Conservation (phyloP, 164 flowering plant species). For the Stephania yunnanensis region DNA sequence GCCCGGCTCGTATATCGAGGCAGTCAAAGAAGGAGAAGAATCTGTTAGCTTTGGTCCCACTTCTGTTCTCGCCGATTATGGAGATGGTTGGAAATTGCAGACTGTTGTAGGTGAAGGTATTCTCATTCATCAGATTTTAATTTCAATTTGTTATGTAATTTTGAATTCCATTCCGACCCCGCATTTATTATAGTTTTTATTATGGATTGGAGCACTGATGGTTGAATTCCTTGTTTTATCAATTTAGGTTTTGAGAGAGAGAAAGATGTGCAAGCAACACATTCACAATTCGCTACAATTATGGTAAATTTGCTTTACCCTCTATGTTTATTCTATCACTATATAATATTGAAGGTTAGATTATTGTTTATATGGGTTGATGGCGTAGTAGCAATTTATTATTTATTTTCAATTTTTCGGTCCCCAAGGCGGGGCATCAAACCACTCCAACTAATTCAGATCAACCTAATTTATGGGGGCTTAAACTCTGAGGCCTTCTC, state of each 20-base stretch:
- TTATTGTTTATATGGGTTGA: no score
- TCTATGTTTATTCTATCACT: no score
- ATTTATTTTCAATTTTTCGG: no score
- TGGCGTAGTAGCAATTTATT: no score
- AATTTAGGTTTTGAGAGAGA: slow-evolving; percentile 16
- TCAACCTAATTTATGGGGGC: no score
- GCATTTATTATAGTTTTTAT: no score
- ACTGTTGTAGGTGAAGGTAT: slow-evolving; percentile 40
- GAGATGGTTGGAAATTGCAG: slow-evolving; percentile 71
- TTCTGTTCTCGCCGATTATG: slow-evolving; percentile 57
- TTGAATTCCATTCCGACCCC: neutral
- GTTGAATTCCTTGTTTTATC: slow-evolving; percentile 3
- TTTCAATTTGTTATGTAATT: neutral
- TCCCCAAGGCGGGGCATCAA: no score
- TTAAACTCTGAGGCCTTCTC: no score
- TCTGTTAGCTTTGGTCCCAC: slow-evolving; percentile 67
- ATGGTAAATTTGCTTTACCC: slow-evolving; percentile 16
- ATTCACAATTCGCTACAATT: slow-evolving; percentile 7
- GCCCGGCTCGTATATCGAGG: slow-evolving; percentile 49
- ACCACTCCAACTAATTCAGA: no score
- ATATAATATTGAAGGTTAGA: no score
- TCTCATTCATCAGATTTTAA: slow-evolving; percentile 5
- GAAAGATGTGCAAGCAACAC: neutral
- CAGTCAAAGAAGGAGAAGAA: slow-evolving; percentile 73
- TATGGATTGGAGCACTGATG: no score